Conservation (phyloP, 768 basidiomycete species). For the Agrocybe chaxingu region DNA sequence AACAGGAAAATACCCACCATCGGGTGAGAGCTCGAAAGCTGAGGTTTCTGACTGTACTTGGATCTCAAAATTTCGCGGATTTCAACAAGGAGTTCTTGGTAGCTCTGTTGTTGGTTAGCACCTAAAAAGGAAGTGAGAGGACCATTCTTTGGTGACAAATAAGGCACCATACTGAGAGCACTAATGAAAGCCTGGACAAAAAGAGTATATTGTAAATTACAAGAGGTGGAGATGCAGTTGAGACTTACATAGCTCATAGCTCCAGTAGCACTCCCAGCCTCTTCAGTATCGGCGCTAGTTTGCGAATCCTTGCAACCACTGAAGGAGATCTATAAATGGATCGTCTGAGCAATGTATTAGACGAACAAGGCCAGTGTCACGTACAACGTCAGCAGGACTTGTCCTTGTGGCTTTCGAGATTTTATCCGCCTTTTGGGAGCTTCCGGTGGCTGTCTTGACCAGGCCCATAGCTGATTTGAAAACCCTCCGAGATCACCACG, state of each 20-base stretch:
- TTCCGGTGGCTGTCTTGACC: slow-evolving; percentile 71
- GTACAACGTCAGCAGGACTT: slow-evolving; percentile 81
- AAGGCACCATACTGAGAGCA: slow-evolving; percentile 40
- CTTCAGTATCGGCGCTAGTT: slow-evolving; percentile 76
- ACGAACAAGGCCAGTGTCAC: slow-evolving; percentile 21
- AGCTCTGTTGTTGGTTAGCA: slow-evolving; percentile 39
- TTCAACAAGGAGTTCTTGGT: slow-evolving; percentile 37
- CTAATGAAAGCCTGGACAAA: slow-evolving; percentile 55
- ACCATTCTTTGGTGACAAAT: background rate
- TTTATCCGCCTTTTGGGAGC: slow-evolving; percentile 59
- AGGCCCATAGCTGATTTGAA: slow-evolving; percentile 71
- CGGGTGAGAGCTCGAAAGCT: slow-evolving; percentile 37
- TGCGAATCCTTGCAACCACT: slow-evolving; percentile 80
- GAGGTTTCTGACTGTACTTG: slow-evolving; percentile 43
- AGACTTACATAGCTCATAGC: slow-evolving; percentile 74
- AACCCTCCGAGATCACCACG: slow-evolving; percentile 79
- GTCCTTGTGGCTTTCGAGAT: slow-evolving; percentile 62
- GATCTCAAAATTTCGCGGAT: slow-evolving; percentile 35
- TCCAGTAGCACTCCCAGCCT: slow-evolving; percentile 65
- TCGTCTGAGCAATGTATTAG: background rate
- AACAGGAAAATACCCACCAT: slow-evolving; percentile 28
- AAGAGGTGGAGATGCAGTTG: background rate
- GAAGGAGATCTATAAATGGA: slow-evolving; percentile 64
- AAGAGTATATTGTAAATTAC: slow-evolving; percentile 1
- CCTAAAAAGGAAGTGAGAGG: slow-evolving; percentile 19